Evolutionary conservation across 2,329 filamentous ascomycete genomes (phyloP), one percentile per base, ranked within the genome.

Genomic region (Boeremia lycopersici): DNA sequence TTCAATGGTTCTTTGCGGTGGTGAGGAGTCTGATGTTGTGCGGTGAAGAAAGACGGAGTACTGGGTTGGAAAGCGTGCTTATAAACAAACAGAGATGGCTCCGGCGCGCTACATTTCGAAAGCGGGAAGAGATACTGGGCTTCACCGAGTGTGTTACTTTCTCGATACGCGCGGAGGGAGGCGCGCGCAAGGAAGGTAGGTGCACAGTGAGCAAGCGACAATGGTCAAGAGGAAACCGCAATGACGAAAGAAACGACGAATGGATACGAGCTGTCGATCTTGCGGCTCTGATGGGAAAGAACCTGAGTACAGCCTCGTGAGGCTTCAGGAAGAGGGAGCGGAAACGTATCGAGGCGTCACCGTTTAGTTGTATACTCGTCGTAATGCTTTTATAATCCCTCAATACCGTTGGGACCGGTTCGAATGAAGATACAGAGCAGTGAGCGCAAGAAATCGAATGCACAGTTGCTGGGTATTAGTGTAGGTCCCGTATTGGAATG

Each of bases 21-120:
- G 34, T 17, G 28, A 29, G 29, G 17, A 15, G 36, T 3, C 30
- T 19, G 29, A 23, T 41, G 38, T 6, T 33, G 36, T 59, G 53
- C 23, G 50, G 36, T 59, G 56, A 54, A 60, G 48, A 59, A 59
- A 56, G 40, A 59, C 9, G 49, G 39, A 52, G 34, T 26, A 47
- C 13, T 28, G 38, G 17, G 43, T 28, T 29, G n/a, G 36, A 35
- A 33, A 43, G 33, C 3, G 11, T 5, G 43, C 29, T 51, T 50
- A 59, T 61, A 63, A 46, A 39, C 25, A 47, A 40, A 34, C 19
- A 42, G 15, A 23, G 2, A 13, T 15, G 34, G 26, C 29, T 15
- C 33, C 7, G 26, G 28, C 12, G 31, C 38, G 11, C 23, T 28
- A 25, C 29, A 23, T n/a, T 43, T 31, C 35, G n/a, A 6, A 25